Percentiles rank a stretch among this genome's conserved stretches.
Conservation (phyloP, 2,329 filamentous ascomycete genomes). For the Sclerotinia glacialis region DNA sequence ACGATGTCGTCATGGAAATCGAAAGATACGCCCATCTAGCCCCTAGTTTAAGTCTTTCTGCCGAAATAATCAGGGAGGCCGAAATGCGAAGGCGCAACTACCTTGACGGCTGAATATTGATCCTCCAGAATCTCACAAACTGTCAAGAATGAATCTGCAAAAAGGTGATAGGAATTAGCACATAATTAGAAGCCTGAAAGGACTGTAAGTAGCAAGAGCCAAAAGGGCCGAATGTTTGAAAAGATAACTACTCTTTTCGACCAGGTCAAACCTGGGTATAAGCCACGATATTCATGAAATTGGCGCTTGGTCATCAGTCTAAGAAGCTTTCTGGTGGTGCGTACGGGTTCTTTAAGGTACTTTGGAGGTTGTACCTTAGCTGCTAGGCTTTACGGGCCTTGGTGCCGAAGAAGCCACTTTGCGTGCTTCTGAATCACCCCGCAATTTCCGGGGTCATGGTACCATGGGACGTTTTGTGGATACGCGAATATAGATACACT, state of each 20-base stretch:
- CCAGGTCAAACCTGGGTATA: background rate
- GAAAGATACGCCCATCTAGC: conserved; percentile 72
- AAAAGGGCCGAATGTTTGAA: conserved; percentile 3
- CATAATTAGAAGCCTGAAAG: background rate
- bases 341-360: background rate
- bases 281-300: conserved; percentile 4
- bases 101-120: conserved; percentile 44
- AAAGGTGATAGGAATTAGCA: background rate
- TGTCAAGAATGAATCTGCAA: background rate
- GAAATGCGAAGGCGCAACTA: conserved; percentile 66
- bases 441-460: background rate
- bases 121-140: background rate
- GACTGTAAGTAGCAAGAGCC: background rate
- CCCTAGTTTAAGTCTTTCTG: conserved; percentile 71
- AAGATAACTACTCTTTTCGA: background rate
- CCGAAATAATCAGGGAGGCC: conserved; percentile 77
- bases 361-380: background rate
- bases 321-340: background rate
- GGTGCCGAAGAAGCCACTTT: background rate
- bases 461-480: background rate
- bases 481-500: background rate
- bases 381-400: conserved; percentile 11
- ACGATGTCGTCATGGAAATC: conserved; percentile 72
- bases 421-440: conserved; percentile 1
- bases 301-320: background rate